Evolutionary conservation across 148 eudicot species (phyloP).

Genomic region (Agrostemma githago): DNA sequence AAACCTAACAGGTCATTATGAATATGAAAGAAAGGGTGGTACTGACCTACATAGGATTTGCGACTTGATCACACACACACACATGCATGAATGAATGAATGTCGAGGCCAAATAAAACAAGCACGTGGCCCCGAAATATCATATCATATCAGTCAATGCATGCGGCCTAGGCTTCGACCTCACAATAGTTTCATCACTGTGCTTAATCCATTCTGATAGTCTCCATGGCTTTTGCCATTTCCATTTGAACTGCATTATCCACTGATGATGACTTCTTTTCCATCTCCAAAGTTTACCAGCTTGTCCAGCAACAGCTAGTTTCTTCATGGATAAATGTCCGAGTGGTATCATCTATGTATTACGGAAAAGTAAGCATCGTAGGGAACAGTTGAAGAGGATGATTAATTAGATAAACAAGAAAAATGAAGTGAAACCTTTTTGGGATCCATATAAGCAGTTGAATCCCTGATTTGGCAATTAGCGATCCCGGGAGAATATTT

Average conservation of each 20-base stretch:
- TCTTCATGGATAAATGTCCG: slow-evolving; percentile 83
- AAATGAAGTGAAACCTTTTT: slow-evolving; percentile 59
- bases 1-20: not conserved
- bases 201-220: slow-evolving; percentile 94
- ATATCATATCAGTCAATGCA: slow-evolving; percentile 56
- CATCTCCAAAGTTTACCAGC: slow-evolving; percentile 95
- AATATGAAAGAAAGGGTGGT: slow-evolving; percentile 11
- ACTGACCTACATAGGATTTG: slow-evolving; percentile 45
- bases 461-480: slow-evolving; percentile 65
- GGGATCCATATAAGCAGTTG: slow-evolving; percentile 72
- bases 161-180: slow-evolving; percentile 75
- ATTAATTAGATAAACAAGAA: not conserved
- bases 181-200: slow-evolving; percentile 89
- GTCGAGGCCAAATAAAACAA: slow-evolving; percentile 34
- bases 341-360: slow-evolving; percentile 78
- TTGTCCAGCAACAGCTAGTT: slow-evolving; percentile 75
- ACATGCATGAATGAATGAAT: slow-evolving; percentile 29
- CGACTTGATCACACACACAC: slow-evolving; percentile 27
- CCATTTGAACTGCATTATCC: slow-evolving; percentile 98
- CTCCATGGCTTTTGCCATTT: slow-evolving; percentile 99
- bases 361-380: not conserved
- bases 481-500: slow-evolving; percentile 92
- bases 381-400: not conserved
- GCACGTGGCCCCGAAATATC: slow-evolving; percentile 26
- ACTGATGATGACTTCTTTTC: slow-evolving; percentile 99